Base-by-base conservation (phyloP, 257 asterid genomes). In the Vinca minor region DNA sequence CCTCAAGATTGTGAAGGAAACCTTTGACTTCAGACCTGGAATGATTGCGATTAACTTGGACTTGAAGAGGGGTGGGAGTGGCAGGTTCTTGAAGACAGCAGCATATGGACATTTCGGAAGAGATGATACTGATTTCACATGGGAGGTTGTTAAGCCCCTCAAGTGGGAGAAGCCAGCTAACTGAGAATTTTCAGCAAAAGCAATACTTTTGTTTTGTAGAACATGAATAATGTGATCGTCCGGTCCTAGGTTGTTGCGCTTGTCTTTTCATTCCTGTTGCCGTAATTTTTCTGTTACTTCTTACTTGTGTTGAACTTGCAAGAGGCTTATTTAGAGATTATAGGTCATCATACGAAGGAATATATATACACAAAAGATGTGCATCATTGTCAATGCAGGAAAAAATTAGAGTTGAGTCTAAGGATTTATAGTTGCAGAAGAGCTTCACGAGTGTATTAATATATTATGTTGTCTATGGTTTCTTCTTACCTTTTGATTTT, bases 91-190 rank as follows among this genome's bases (percentile, higher is more conserved):
- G 65, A 60, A 60, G 20, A 60, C 65, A 23, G 65, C 65, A 23
- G 52, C 65, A 20, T 60, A 60, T 7, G 65, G 65, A 8, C 65
- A 60, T 36, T 60, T 60, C 5, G 65, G 65, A 23, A 60, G 65
- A 42, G 52, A 60, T 10, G 65, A 60, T 28, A 12, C 52, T 1
- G 65, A 60, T 21, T 60, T 60, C 65, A 60, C 52, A 4, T 60
- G 65, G 65, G 65, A 60, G 23, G 23, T 60, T 38, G 65, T 60
- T 39, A 60, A 60, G 65, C 52, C 52, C 65, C 65, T 60, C 31
- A 60, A 36, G 4, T 36, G 65, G 49, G 65, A 60, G 34, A 60
- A 60, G 52, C 52, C 65, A 39, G 35, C 46, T 38, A 59, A 57
- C 23, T 57, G n/a, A n/a, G n/a, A 29, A 34, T 14, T 31, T 31